phyloP scores from a whole-genome alignment of 495 filamentous ascomycete genomes.

The Massariosphaeria phaeospora region DNA sequence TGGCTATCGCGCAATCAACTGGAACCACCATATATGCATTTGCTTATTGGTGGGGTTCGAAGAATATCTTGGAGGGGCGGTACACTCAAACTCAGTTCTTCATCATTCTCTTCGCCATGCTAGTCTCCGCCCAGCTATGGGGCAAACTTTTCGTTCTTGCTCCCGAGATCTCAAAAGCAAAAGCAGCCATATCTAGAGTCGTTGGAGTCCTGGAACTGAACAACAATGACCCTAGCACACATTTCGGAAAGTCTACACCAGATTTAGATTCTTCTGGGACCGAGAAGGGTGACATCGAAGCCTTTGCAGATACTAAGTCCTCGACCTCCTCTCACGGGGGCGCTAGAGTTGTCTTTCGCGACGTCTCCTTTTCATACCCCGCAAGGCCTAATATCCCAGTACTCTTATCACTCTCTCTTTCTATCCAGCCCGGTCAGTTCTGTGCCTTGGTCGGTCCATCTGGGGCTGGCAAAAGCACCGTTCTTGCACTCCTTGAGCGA shows the following conservation, averaged over 20 bases:
- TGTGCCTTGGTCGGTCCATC: constrained; percentile 57
- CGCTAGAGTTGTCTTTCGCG: constrained; percentile 45
- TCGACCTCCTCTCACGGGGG: background rate
- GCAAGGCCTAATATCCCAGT: constrained; percentile 43
- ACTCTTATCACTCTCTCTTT: constrained; percentile 43
- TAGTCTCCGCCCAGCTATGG: constrained; percentile 78
- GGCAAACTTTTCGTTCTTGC: constrained; percentile 82
- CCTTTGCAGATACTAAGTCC: constrained; percentile 53
- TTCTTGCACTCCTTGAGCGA: constrained; percentile 47
- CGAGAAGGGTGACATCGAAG: constrained; percentile 67
- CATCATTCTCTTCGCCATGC: constrained; percentile 70
- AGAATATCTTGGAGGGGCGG: constrained; percentile 63
- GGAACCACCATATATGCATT: constrained; percentile 68
- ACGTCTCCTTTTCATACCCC: constrained; percentile 57
- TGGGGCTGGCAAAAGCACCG: constrained; percentile 55
- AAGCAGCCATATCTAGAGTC: constrained; percentile 55
- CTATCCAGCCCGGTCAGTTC: constrained; percentile 46
- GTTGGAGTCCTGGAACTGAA: constrained; percentile 29
- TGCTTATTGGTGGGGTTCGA: constrained; percentile 89
- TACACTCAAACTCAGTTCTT: constrained; percentile 77
- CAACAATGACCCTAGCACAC: background rate
- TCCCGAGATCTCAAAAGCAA: constrained; percentile 81
- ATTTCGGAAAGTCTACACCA: constrained; percentile 42
- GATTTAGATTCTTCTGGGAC: constrained; percentile 75
- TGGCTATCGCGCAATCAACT: constrained; percentile 51